Evolutionary conservation across 768 basidiomycete genomes (phyloP).

Genomic region (Agaricus blazei): DNA sequence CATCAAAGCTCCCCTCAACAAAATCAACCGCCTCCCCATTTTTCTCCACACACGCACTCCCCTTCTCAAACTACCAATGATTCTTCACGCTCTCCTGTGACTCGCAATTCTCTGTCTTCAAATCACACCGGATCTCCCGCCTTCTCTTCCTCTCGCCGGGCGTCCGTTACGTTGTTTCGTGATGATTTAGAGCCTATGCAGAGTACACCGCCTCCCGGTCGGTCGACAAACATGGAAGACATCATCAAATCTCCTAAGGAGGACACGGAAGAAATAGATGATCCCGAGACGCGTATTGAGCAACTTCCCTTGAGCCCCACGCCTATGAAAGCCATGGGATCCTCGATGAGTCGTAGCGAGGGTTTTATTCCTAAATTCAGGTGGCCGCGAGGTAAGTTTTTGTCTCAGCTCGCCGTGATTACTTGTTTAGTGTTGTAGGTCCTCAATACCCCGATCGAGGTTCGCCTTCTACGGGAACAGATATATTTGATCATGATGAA

Average conservation of each 20-base stretch:
- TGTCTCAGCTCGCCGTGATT: not conserved
- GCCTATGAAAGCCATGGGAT: conserved; percentile 24
- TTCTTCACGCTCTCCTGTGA: conserved; percentile 15
- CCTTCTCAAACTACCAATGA: conserved; percentile 11
- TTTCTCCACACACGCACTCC: conserved; percentile 24
- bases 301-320: conserved; percentile 32
- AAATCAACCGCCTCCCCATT: conserved; percentile 22
- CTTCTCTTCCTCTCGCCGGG: conserved; percentile 26
- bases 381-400: conserved; percentile 19
- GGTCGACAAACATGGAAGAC: conserved; percentile 30
- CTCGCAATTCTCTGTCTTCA: conserved; percentile 17
- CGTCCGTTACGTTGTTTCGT: conserved; percentile 31
- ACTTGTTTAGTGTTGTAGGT: conserved; percentile 11
- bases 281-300: conserved; percentile 22
- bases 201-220: conserved; percentile 32
- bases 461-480: conserved; percentile 16
- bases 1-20: conserved; percentile 31
- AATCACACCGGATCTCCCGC: conserved; percentile 25
- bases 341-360: conserved; percentile 15
- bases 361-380: conserved; percentile 28
- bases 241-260: conserved; percentile 19
- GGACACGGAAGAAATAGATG: conserved; percentile 19
- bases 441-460: conserved; percentile 9
- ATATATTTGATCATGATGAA: conserved; percentile 19
- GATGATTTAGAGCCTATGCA: conserved; percentile 23